Evolutionary conservation across 202 grass and related monocot genomes (phyloP).

Genomic region (Brachypodium distachyon): DNA sequence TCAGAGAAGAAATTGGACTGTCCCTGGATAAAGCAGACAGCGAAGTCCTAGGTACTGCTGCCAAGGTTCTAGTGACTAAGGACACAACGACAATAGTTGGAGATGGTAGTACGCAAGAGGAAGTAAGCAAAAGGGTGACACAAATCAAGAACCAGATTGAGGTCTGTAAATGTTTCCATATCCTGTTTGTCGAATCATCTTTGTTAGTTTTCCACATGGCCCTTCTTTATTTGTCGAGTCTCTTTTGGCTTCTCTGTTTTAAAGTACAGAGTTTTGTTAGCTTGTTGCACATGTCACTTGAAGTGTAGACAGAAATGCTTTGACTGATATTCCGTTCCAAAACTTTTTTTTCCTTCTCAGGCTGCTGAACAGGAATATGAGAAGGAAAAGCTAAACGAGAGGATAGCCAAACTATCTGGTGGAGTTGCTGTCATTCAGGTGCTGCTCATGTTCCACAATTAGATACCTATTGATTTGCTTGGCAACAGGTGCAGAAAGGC

Average conservation of each 20-base stretch:
- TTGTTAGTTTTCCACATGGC: neutral
- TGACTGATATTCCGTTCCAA: neutral
- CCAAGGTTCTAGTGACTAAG: slow-evolving; percentile 79
- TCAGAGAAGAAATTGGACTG: slow-evolving; percentile 75
- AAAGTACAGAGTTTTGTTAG: neutral
- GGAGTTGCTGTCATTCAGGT: slow-evolving; percentile 98
- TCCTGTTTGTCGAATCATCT: neutral
- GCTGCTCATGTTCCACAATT: neutral
- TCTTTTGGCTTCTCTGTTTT: neutral
- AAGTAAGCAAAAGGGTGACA: slow-evolving; percentile 67
- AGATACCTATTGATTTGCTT: neutral
- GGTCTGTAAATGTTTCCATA: slow-evolving; percentile 21
- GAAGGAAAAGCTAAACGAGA: slow-evolving; percentile 84
- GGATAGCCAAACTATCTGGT: slow-evolving; percentile 82
- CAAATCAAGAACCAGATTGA: slow-evolving; percentile 83
- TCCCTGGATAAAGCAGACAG: slow-evolving; percentile 65
- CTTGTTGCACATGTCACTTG: neutral
- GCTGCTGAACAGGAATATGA: slow-evolving; percentile 76
- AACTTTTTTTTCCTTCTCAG: slow-evolving; percentile 1
- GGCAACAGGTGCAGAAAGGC: neutral
- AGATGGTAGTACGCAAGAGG: slow-evolving; percentile 72
- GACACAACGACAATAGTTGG: slow-evolving; percentile 82
- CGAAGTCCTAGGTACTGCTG: slow-evolving; percentile 61
- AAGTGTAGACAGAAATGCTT: neutral
- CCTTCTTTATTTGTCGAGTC: neutral